These are phyloP conservation scores for Bretschneidera sinensis DNA, from an alignment of 345 rosid species.

Conservation along the genomic window DNA sequence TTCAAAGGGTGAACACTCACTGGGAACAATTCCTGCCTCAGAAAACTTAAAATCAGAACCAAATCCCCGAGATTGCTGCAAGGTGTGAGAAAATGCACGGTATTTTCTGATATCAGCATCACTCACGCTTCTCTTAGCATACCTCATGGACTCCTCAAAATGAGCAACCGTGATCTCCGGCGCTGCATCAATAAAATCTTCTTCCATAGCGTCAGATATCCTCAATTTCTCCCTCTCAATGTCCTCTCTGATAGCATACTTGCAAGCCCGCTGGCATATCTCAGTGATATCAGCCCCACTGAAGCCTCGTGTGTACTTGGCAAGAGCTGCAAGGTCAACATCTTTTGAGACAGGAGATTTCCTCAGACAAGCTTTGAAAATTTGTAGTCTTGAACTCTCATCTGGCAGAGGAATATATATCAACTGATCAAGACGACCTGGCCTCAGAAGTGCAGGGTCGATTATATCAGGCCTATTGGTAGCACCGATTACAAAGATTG, in stretches of 20 bases:
- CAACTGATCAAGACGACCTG: slow-evolving; percentile 92
- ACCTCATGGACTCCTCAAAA: slow-evolving; percentile 93
- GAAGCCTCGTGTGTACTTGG: slow-evolving; percentile 85
- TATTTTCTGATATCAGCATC: slow-evolving; percentile 93
- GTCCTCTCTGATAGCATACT: slow-evolving; percentile 91
- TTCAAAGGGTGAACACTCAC: slow-evolving; percentile 63
- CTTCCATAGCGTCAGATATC: slow-evolving; percentile 93
- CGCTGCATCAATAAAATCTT: slow-evolving; percentile 73
- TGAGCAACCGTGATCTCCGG: slow-evolving; percentile 82
- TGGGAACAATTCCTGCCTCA: slow-evolving; percentile 35
- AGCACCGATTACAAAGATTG: slow-evolving; percentile 91
- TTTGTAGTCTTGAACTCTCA: slow-evolving; percentile 78
- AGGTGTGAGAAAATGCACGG: slow-evolving; percentile 91
- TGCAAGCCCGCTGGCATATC: slow-evolving; percentile 94
- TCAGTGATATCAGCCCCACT: slow-evolving; percentile 98
- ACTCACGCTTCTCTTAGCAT: slow-evolving; percentile 82
- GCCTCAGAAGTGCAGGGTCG: slow-evolving; percentile 89
- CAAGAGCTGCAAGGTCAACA: slow-evolving; percentile 79
- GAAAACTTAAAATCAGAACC: slow-evolving; percentile 79
- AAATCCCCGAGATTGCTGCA: slow-evolving; percentile 91
- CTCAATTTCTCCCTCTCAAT: slow-evolving; percentile 90
- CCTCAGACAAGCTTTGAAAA: slow-evolving; percentile 86
- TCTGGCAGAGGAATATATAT: slow-evolving; percentile 96
- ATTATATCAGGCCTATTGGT: slow-evolving; percentile 94
- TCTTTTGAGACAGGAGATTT: slow-evolving; percentile 87